phyloP scores from a whole-genome alignment of 2,329 filamentous ascomycete genomes.

The Teratosphaeriaceae sp. region DNA sequence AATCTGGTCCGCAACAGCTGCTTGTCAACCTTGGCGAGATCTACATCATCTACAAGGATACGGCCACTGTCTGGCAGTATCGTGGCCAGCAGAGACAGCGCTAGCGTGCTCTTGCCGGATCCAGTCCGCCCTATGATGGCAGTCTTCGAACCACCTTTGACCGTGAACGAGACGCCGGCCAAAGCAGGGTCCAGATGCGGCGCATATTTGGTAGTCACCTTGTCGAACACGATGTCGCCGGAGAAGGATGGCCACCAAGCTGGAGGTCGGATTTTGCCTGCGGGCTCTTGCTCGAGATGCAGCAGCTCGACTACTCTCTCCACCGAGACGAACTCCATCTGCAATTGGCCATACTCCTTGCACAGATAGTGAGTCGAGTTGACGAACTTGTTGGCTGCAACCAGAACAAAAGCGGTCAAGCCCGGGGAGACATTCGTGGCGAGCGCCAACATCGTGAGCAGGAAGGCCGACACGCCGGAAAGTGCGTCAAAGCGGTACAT shows the following conservation, averaged over 20 bases:
- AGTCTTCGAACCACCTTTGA: conserved; percentile 71
- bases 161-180: conserved; percentile 60
- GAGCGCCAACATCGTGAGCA: conserved; percentile 67
- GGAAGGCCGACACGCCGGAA: conserved; percentile 66
- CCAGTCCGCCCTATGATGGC: conserved; percentile 76
- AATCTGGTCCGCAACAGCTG: conserved; percentile 55
- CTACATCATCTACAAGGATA: conserved; percentile 55
- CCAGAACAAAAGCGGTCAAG: conserved; percentile 75
- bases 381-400: conserved; percentile 64
- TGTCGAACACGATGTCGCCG: conserved; percentile 68
- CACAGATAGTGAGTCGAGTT: conserved; percentile 66
- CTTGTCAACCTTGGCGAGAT: conserved; percentile 53
- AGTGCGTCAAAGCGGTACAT: conserved; percentile 69
- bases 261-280: conserved; percentile 61
- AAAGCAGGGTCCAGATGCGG: conserved; percentile 69
- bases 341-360: conserved; percentile 72
- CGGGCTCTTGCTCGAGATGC: conserved; percentile 67
- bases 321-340: conserved; percentile 88
- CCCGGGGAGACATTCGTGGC: conserved; percentile 69
- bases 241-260: conserved; percentile 68
- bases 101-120: conserved; percentile 76
- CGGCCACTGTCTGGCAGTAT: conserved; percentile 48
- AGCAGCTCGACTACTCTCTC: conserved; percentile 80
- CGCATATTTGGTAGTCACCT: conserved; percentile 74
- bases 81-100: conserved; percentile 53